Percentiles rank a stretch among this genome's conserved stretches.
These are phyloP conservation scores for Paecilomyces dactylethromorphus DNA, from an alignment of 2,329 filamentous ascomycete genomes.

Conservation along the genomic window DNA sequence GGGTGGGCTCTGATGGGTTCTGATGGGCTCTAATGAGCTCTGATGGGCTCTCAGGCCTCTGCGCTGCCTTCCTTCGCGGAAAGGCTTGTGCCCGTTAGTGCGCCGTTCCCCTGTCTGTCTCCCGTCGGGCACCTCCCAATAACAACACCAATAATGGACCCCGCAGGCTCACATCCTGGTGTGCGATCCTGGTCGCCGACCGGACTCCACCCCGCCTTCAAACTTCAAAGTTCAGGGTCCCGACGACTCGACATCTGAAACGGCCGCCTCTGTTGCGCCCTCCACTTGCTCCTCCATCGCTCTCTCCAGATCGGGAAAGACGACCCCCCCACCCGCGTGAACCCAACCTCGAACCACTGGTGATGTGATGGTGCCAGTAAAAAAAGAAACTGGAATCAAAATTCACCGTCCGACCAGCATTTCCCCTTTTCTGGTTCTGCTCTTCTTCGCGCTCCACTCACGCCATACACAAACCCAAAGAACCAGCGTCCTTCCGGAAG, in stretches of 20 bases:
- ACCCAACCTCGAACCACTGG: no score
- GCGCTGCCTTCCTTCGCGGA: neutral
- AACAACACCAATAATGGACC: neutral
- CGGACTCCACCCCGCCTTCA: slow-evolving; percentile 17
- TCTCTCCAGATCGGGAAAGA: neutral
- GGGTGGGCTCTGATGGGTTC: no score
- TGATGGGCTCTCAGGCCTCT: neutral
- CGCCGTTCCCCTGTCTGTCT: neutral
- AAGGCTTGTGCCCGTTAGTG: neutral
- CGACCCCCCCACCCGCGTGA: neutral
- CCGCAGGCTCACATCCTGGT: slow-evolving; percentile 21
- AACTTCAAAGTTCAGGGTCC: slow-evolving; percentile 25
- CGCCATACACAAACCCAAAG: no score
- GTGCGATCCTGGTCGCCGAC: slow-evolving; percentile 21
- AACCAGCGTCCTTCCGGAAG: no score
- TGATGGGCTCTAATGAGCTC: no score
- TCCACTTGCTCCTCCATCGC: no score
- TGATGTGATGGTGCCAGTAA: no score
- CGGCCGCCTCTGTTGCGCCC: slow-evolving; percentile 7
- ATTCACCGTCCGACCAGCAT: no score
- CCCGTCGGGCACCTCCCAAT: neutral
- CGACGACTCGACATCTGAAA: slow-evolving; percentile 25
- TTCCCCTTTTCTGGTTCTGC: no score
- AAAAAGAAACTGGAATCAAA: no score
- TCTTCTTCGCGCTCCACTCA: no score